phyloP scores from a whole-genome alignment of 192 early-diverging fungal genomes.

The Hyaloraphidium curvatum region DNA sequence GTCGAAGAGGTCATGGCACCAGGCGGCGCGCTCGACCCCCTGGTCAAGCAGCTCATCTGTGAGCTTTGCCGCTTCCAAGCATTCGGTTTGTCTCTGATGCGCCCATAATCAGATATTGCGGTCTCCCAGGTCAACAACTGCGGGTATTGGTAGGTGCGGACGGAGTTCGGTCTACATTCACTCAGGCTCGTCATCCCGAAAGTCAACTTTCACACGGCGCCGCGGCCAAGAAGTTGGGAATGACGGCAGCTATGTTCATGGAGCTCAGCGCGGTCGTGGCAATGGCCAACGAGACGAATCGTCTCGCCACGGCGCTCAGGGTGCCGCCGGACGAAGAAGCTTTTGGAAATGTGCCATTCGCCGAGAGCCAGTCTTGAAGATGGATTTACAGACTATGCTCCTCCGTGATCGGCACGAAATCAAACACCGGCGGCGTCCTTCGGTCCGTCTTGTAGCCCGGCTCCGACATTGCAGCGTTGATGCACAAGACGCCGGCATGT shows the following conservation, averaged over 20 bases:
- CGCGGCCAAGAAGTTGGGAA: background rate
- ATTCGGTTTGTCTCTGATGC: background rate
- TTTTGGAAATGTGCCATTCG: background rate
- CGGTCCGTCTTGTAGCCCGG: too few species aligned
- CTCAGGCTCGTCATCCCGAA: background rate
- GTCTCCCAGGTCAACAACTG: background rate
- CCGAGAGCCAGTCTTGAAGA: too few species aligned
- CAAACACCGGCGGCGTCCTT: too few species aligned
- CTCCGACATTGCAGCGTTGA: too few species aligned
- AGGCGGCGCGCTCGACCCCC: background rate
- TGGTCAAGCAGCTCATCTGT: constrained; percentile 2
- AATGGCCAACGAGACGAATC: background rate
- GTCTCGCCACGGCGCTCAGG: background rate
- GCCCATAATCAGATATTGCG: background rate
- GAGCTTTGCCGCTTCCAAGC: background rate
- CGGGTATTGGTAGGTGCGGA: background rate
- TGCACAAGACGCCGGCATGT: too few species aligned
- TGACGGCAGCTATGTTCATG: constrained; percentile 1
- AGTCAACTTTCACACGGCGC: background rate
- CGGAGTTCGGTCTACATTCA: background rate
- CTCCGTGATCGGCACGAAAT: too few species aligned
- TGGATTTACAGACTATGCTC: too few species aligned
- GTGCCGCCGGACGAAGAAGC: background rate
- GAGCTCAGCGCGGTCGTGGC: background rate
- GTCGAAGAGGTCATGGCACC: background rate